Evolutionary conservation across 805 yeast species (phyloP), one percentile per base, ranked within the genome.

Genomic region (Myxozyma monticola): DNA sequence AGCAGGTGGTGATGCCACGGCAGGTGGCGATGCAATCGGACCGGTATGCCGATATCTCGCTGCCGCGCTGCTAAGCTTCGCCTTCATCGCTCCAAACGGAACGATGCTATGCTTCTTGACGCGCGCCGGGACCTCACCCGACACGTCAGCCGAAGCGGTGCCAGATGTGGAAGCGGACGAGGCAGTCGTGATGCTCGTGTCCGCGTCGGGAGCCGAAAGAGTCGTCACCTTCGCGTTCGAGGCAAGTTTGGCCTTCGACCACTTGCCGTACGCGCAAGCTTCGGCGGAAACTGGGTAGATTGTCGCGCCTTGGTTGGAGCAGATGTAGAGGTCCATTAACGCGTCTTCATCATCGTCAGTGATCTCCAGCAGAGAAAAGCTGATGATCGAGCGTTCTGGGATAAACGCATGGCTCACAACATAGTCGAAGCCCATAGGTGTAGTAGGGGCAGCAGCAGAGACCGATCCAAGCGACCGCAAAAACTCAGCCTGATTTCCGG

Each of bases 321-420:
- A 43, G 28, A 51, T 43, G 33, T 54, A 54, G 12, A 54, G 38
- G 33, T 54, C 59, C 35, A 51, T 25, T 9, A 54, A 21, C 31
- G 47, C 55, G 21, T 42, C 49, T 3, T 37, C 42, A 14, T 37
- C 37, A 9, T 35, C 42, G 14, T 36, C 49, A 15, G 25, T 36
- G 15, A 37, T n/a, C 17, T 54, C 59, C 10, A 43, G 41, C 4
- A 54, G 37, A 17, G 46, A 22, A 30, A 51, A 47, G 24, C 58
- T 46, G 26, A 50, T 34, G 21, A 54, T 31, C 15, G 26, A 7
- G 21, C 25, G 39, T 10, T 43, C 53, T 3, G 29, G 39, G 21
- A 40, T 20, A 29, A 45, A 46, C 21, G 20, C 29, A 20, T 54
- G 46, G 1, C 29, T 17, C 9, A 37, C 48, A 7, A 51, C 18